phyloP scores from a whole-genome alignment of 2,329 filamentous ascomycete species.

The Dactylonectria macrodidyma region DNA sequence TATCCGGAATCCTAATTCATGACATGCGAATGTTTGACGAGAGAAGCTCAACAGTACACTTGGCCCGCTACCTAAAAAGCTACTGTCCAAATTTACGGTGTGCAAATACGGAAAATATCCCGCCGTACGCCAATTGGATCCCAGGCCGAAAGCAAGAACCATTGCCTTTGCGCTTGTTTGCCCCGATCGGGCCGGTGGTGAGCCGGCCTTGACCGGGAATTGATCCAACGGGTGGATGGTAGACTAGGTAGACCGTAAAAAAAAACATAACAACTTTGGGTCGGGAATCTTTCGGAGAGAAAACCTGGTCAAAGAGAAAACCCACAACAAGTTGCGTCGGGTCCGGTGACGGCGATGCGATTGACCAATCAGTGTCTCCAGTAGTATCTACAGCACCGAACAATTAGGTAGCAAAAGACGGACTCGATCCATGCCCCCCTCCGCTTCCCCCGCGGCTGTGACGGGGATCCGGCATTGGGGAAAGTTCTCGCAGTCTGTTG shows the following conservation, averaged over 20 bases:
- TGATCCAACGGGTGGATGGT: too few species aligned
- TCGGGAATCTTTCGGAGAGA: neutral
- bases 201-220: conserved; percentile 15
- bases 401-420: neutral
- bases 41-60: too few species aligned
- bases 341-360: conserved; percentile 21
- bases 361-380: conserved; percentile 22
- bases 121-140: neutral
- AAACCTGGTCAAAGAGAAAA: neutral
- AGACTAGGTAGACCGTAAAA: too few species aligned
- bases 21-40: too few species aligned
- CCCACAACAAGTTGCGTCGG: neutral
- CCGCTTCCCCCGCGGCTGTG: neutral
- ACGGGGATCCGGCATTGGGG: neutral
- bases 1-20: too few species aligned
- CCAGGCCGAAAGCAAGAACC: conserved; percentile 13
- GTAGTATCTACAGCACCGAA: neutral
- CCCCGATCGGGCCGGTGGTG: conserved; percentile 14
- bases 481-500: neutral
- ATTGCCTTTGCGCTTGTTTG: conserved; percentile 1
- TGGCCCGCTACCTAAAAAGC: too few species aligned
- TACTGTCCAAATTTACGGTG: neutral
- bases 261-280: neutral
- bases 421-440: neutral
- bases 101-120: neutral